These are phyloP conservation scores for Podaxis carcinomalis DNA, from an alignment of 768 basidiomycete species.

Conservation along the genomic window DNA sequence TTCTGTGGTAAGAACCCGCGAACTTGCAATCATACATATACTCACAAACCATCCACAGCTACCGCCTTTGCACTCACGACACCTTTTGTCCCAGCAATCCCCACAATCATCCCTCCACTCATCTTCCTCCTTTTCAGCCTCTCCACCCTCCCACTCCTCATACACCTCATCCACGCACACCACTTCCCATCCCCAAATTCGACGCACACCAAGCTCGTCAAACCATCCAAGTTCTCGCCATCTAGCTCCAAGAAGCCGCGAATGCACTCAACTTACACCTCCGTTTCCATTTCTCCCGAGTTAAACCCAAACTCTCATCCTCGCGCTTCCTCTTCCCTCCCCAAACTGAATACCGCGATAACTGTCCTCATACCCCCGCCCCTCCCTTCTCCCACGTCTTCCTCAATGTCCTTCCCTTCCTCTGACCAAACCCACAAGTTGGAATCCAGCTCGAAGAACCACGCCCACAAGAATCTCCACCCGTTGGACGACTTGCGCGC, in stretches of 20 bases:
- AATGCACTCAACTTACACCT: background rate
- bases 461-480: background rate
- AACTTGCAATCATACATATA: background rate
- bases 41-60: background rate
- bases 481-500: background rate
- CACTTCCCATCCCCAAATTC: background rate
- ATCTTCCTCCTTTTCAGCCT: conserved; percentile 8
- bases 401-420: conserved; percentile 3
- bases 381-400: conserved; percentile 10
- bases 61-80: background rate
- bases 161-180: background rate
- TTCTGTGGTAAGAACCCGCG: background rate
- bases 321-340: background rate
- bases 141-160: conserved; percentile 3
- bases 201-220: background rate
- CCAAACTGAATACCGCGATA: conserved; percentile 5
- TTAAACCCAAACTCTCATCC: background rate
- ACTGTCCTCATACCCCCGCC: conserved; percentile 3
- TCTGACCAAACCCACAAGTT: conserved; percentile 3
- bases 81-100: background rate
- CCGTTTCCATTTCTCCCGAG: background rate
- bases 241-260: too few species aligned
- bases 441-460: background rate
- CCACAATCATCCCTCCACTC: conserved; percentile 1
- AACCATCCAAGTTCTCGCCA: background rate